Percentiles rank a stretch among this genome's conserved stretches.
phyloP scores from a whole-genome alignment of 2,329 filamentous ascomycete species.

The Arachnomyces sp. region DNA sequence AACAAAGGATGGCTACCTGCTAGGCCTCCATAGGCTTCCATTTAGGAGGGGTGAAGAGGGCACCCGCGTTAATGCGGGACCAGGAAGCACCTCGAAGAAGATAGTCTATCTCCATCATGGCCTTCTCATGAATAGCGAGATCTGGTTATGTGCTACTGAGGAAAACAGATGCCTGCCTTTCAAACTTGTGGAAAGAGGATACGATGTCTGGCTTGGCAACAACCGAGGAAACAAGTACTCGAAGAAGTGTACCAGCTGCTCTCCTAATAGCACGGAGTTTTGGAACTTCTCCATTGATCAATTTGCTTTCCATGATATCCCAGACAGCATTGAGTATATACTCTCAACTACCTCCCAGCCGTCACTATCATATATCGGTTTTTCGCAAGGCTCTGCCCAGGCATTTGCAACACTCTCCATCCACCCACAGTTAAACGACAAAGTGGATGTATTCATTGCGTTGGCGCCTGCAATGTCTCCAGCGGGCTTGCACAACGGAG shows the following conservation, averaged over 20 bases:
- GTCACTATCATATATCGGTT: conserved; percentile 90
- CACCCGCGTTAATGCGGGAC: conserved; percentile 66
- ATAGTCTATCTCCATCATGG: conserved; percentile 94
- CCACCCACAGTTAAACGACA: conserved; percentile 82
- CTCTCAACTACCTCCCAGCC: conserved; percentile 72
- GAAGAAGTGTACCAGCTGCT: conserved; percentile 75
- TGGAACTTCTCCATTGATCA: conserved; percentile 99
- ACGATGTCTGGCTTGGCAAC: conserved; percentile 96
- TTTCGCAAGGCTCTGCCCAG: conserved; percentile 94
- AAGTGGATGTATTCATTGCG: conserved; percentile 93
- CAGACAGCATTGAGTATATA: conserved; percentile 88
- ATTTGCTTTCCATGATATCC: conserved; percentile 96
- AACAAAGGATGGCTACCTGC: conserved; percentile 85
- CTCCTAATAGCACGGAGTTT: conserved; percentile 69
- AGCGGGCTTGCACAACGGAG: conserved; percentile 76
- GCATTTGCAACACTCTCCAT: conserved; percentile 91
- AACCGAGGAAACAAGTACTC: conserved; percentile 99
- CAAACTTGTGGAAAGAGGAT: conserved; percentile 78
- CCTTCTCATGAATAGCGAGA: conserved; percentile 96
- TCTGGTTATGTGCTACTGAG: conserved; percentile 92
- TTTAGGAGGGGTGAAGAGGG: conserved; percentile 76
- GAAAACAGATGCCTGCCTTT: conserved; percentile 81
- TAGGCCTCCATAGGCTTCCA: conserved; percentile 80
- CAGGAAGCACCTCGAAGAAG: conserved; percentile 63
- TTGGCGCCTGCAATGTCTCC: conserved; percentile 95